Evolutionary conservation across 495 filamentous ascomycete genomes (phyloP).

Genomic region (Aspergillus wentii): DNA sequence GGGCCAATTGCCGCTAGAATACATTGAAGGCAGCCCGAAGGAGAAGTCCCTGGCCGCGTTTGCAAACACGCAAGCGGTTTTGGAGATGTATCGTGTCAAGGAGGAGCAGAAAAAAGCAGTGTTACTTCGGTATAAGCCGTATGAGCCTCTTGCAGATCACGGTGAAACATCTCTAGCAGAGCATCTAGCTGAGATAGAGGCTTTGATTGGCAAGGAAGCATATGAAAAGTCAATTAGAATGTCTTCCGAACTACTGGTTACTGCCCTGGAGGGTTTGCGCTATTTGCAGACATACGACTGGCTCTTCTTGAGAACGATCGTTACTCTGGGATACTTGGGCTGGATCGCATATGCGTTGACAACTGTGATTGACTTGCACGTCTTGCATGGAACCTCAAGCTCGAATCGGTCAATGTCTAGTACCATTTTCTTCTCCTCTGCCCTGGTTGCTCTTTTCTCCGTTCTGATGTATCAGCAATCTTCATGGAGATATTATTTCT

Average conservation of each 20-base stretch:
- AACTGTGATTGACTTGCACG: conserved; percentile 84
- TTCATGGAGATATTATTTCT: conserved; percentile 83
- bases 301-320: conserved; percentile 91
- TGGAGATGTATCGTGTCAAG: conserved; percentile 97
- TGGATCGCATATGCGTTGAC: conserved; percentile 96
- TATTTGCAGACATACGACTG: conserved; percentile 97
- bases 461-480: conserved; percentile 75
- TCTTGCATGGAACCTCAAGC: conserved; percentile 67
- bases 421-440: conserved; percentile 64
- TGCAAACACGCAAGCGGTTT: conserved; percentile 80
- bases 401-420: conserved; percentile 59
- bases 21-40: conserved; percentile 61
- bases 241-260: conserved; percentile 68
- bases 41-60: conserved; percentile 83
- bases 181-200: conserved; percentile 62
- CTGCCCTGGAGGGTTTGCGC: conserved; percentile 77
- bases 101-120: conserved; percentile 76
- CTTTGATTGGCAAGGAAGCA: conserved; percentile 58
- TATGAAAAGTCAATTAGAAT: conserved; percentile 72
- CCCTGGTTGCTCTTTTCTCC: conserved; percentile 70
- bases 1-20: conserved; percentile 84
- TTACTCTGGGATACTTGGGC: conserved; percentile 89
- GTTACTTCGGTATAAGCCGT: conserved; percentile 74
- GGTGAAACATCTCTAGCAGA: conserved; percentile 58
- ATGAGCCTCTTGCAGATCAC: conserved; percentile 50